These are phyloP conservation scores for Domatiomyces catenatus DNA, from an alignment of 2,329 filamentous ascomycete species.

Conservation along the genomic window DNA sequence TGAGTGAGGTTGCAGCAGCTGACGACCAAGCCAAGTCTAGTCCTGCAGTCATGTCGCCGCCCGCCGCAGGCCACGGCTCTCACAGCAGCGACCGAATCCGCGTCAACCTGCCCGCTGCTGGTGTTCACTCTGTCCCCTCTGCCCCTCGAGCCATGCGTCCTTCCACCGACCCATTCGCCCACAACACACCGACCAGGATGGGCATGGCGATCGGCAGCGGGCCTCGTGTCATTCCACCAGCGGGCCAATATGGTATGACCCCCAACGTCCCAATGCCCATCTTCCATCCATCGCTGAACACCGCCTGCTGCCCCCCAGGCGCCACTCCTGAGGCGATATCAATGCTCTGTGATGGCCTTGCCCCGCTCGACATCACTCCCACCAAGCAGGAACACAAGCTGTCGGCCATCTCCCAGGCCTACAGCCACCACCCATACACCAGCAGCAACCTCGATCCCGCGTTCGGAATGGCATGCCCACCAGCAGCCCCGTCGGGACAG, in stretches of 20 bases:
- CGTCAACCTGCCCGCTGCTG: neutral
- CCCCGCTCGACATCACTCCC: conserved; percentile 14
- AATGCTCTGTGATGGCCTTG: conserved; percentile 5
- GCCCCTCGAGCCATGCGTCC: conserved; percentile 7
- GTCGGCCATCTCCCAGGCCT: neutral
- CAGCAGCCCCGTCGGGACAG: neutral
- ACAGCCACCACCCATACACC: neutral
- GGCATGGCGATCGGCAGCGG: neutral
- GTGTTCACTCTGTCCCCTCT: neutral
- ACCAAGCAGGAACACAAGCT: conserved; percentile 15
- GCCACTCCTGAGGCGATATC: neutral
- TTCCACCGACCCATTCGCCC: neutral
- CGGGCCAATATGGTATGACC: neutral
- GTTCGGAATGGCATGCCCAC: neutral
- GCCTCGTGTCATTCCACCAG: conserved; percentile 7
- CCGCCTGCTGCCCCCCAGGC: neutral
- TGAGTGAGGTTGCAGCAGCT: neutral
- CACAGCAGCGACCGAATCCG: neutral
- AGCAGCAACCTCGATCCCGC: neutral
- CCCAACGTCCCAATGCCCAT: conserved; percentile 1
- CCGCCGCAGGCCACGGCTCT: neutral
- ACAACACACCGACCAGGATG: neutral
- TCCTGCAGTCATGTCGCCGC: neutral
- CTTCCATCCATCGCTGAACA: neutral
- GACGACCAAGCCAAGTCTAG: neutral